These are phyloP conservation scores for Colletotrichum camelliae DNA, from an alignment of 2,329 filamentous ascomycete species.

Conservation along the genomic window DNA sequence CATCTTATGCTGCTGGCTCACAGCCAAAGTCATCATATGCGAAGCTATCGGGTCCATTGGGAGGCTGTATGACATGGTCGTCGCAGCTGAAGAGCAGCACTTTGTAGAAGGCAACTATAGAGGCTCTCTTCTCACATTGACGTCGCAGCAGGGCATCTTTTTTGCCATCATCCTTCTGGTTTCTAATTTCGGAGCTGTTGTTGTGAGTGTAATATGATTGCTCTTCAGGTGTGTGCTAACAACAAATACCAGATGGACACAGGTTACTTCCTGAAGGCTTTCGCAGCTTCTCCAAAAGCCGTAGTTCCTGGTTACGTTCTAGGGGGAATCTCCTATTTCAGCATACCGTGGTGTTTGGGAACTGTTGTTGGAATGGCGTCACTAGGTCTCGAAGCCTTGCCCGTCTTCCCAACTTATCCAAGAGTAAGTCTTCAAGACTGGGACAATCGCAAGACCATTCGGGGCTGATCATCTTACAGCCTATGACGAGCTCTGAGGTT, in stretches of 20 bases:
- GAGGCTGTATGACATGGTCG: constrained; percentile 54
- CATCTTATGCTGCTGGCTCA: constrained; percentile 43
- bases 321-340: constrained; percentile 58
- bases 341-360: constrained; percentile 58
- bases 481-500: constrained; percentile 66
- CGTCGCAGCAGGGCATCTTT: not conserved
- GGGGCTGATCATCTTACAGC: not conserved
- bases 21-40: constrained; percentile 48
- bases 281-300: constrained; percentile 49
- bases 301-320: constrained; percentile 56
- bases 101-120: constrained; percentile 57
- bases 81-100: constrained; percentile 44
- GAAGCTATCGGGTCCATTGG: constrained; percentile 53
- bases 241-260: constrained; percentile 33
- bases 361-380: constrained; percentile 55
- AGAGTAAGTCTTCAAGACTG: constrained; percentile 20
- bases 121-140: constrained; percentile 63
- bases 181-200: constrained; percentile 50
- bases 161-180: constrained; percentile 15
- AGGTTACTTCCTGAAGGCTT: constrained; percentile 58
- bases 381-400: constrained; percentile 49
- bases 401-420: constrained; percentile 60
- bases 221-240: not conserved
- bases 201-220: not conserved
- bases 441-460: rapidly evolving